A percentile compares a stretch with the other conserved stretches of the same genome.
These are phyloP conservation scores for Ascochyta koolunga DNA, from an alignment of 2,329 filamentous ascomycete species.

Conservation along the genomic window DNA sequence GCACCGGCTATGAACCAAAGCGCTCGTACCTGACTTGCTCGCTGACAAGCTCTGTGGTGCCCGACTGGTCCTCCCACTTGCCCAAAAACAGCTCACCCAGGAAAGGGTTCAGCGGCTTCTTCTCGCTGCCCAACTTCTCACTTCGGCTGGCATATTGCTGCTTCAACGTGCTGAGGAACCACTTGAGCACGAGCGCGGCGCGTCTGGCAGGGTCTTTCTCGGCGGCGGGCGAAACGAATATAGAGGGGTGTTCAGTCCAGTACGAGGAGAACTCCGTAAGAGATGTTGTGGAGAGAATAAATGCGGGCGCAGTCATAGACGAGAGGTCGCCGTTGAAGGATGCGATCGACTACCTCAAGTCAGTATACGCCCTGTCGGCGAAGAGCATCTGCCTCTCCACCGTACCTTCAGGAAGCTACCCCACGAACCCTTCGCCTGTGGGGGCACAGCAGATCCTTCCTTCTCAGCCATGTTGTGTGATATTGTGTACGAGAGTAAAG, in stretches of 20 bases:
- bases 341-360: constrained; percentile 53
- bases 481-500: background rate
- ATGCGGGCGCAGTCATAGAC: constrained; percentile 62
- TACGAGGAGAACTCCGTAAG: constrained; percentile 64
- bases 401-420: constrained; percentile 57
- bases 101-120: constrained; percentile 97
- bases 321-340: constrained; percentile 64
- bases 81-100: constrained; percentile 93
- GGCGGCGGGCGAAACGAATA: constrained; percentile 81
- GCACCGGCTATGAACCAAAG: no score
- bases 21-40: constrained; percentile 79
- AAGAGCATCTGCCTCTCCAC: background rate
- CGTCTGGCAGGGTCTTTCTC: constrained; percentile 83
- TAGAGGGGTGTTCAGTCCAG: constrained; percentile 62
- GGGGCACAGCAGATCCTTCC: constrained; percentile 55
- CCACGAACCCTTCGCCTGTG: constrained; percentile 56
- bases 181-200: constrained; percentile 86
- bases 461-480: constrained; percentile 35
- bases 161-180: constrained; percentile 93
- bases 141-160: constrained; percentile 79
- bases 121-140: constrained; percentile 86
- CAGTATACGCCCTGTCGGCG: constrained; percentile 7
- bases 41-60: constrained; percentile 84
- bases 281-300: constrained; percentile 61
- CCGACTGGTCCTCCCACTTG: constrained; percentile 82